Evolutionary conservation across 1,284 basidiomycete species (phyloP).

Genomic region (Moesziomyces globuligerus): DNA sequence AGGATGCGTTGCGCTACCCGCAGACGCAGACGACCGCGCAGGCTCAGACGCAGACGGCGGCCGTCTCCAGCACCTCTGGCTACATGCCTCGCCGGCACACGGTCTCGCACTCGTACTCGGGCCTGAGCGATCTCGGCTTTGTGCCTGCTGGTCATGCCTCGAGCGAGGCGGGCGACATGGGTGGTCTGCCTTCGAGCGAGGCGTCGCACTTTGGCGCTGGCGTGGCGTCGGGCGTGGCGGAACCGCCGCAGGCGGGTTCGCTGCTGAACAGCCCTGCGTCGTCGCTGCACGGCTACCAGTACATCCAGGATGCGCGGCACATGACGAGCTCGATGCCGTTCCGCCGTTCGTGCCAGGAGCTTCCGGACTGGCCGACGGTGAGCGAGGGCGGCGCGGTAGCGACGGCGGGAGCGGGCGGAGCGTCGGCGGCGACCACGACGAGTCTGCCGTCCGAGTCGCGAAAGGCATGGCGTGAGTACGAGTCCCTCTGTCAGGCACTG

Average conservation of each 20-base stretch:
- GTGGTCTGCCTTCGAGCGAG: constrained; percentile 15
- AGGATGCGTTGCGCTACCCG: constrained; percentile 13
- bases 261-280: constrained; percentile 47
- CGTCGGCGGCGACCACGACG: constrained; percentile 1
- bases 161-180: constrained; percentile 14
- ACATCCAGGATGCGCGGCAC: constrained; percentile 29
- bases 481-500: constrained; percentile 29
- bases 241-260: constrained; percentile 22
- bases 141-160: constrained; percentile 15
- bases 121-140: constrained; percentile 27
- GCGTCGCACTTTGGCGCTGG: constrained; percentile 16
- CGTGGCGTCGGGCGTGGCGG: constrained; percentile 16
- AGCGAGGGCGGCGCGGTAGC: constrained; percentile 4
- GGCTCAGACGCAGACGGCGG: constrained; percentile 1
- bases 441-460: constrained; percentile 13
- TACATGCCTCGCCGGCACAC: constrained; percentile 42
- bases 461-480: constrained; percentile 46
- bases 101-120: constrained; percentile 33
- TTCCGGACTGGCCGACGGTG: constrained; percentile 32
- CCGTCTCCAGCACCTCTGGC: constrained; percentile 5
- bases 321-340: constrained; percentile 27
- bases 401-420: constrained; percentile 6
- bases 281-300: constrained; percentile 39
- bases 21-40: constrained; percentile 18
- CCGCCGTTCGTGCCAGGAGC: constrained; percentile 28